These are phyloP conservation scores for Cryptosporidium baileyi DNA, from an alignment of 169 alveolate genomes.

Conservation along the genomic window DNA sequence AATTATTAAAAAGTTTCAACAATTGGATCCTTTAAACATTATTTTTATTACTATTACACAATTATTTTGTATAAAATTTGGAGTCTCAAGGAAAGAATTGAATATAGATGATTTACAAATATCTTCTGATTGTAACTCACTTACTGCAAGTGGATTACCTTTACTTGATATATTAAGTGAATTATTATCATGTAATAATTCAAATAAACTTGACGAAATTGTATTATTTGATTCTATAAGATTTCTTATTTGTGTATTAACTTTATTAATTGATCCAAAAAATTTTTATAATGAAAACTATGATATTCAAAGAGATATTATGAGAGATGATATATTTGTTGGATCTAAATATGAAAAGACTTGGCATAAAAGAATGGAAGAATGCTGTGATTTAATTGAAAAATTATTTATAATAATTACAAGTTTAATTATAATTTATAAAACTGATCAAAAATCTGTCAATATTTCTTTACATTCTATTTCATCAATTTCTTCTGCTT, in stretches of 20 bases:
- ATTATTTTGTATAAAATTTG: conserved; percentile 19
- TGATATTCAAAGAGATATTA: conserved; percentile 20
- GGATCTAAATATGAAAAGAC: background rate
- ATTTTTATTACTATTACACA: background rate
- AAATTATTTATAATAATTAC: background rate
- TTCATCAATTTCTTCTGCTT: conserved; percentile 22
- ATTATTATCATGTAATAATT: background rate
- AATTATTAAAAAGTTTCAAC: background rate
- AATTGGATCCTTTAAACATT: background rate
- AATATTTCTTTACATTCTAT: conserved; percentile 3
- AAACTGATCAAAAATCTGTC: background rate
- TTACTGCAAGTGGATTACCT: background rate
- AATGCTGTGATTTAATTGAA: conserved; percentile 25
- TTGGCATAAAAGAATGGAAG: background rate
- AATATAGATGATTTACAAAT: background rate
- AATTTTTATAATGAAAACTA: conserved; percentile 14
- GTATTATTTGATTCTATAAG: conserved; percentile 43
- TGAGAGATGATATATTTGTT: background rate
- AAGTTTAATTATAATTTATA: background rate
- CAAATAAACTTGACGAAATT: background rate
- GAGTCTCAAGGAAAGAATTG: conserved; percentile 8
- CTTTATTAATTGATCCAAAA: background rate
- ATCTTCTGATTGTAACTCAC: background rate
- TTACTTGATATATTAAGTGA: conserved; percentile 20
- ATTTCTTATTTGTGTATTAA: conserved; percentile 7